Evolutionary conservation across 805 yeast species (phyloP).

Genomic region (Wickerhamomyces bisporus): DNA sequence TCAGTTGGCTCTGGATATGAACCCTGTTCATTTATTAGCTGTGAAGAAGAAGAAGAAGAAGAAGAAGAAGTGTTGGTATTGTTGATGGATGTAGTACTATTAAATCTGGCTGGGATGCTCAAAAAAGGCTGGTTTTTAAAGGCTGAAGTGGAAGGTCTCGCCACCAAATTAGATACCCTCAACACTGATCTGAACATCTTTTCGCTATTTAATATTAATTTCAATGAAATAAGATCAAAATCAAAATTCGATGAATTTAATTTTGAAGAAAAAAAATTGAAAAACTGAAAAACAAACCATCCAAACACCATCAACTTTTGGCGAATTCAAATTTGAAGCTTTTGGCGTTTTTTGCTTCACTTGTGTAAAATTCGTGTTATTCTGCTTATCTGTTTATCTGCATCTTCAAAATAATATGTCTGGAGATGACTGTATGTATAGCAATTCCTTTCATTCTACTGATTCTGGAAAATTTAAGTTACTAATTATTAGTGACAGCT

Average conservation of each 20-base stretch:
- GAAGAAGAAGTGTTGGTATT: not conserved
- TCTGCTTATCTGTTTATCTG: no score
- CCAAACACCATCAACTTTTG: slow-evolving; percentile 6
- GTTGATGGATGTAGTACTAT: slow-evolving; percentile 6
- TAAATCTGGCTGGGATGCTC: slow-evolving; percentile 5
- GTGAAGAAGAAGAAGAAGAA: not conserved
- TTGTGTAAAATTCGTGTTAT: no score
- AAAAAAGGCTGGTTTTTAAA: not conserved
- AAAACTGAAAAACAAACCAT: slow-evolving; percentile 1
- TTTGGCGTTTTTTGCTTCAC: no score
- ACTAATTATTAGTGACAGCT: no score
- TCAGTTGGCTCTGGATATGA: slow-evolving; percentile 6
- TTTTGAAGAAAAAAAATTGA: slow-evolving; percentile 2
- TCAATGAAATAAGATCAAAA: no score
- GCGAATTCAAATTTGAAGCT: no score
- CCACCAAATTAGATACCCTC: slow-evolving; percentile 1
- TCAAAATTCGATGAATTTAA: not conserved
- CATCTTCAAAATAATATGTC: no score
- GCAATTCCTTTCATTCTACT: no score
- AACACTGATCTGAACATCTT: slow-evolving; percentile 13
- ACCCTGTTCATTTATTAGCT: slow-evolving; percentile 1
- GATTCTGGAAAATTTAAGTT: no score
- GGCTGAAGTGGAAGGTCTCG: not conserved
- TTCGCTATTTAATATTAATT: no score
- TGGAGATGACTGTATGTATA: no score